Base-by-base conservation (phyloP, 2,329 filamentous ascomycete genomes). In the Venturiaceae sp. region DNA sequence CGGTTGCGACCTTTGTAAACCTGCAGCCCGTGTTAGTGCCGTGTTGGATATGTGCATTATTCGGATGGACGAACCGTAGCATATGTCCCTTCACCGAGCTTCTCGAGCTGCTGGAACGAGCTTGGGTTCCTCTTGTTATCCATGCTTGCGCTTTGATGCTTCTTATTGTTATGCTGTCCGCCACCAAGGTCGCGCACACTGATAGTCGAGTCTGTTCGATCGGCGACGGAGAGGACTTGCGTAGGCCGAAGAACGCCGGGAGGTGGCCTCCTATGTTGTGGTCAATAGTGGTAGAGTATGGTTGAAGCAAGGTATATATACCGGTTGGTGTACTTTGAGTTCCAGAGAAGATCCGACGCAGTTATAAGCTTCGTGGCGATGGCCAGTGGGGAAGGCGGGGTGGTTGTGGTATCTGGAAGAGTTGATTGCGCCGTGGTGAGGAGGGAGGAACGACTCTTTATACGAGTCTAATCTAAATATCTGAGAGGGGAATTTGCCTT, bases 41-140 rank as follows among this genome's bases (percentile, higher is more conserved):
- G 59, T 50, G 32, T 34, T 39, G 57, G 62, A n/a, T 33, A 33
- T 55, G 9, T 14, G 34, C 30, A 19, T 28, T 11, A 5, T 28
- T 34, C 28, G 28, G n/a, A 41, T 26, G 61, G 52, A 75, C 85
- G 68, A 80, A 96, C 94, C 34, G 94, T 99, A 34, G 94, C 94
- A 83, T 99, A 99, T 33, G 94, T 99, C 62, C 94, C 94, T 79
- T 99, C 94, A 68, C 94, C 94, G 64, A 99, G 83, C 87, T 83
- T 99, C 76, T 99, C 94, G 72, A 97, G 83, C 84, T 97, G 94
- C 82, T 97, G 92, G 80, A 99, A 99, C 62, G 92, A 97, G 77
- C 88, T 95, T 59, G 92, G 92, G 69, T 96, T 90, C 68, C 88
- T 81, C 73, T 95, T 89, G 69, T 89, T 88, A 75, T 96, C 92